Percentiles rank a stretch among this genome's conserved stretches.
Conservation (phyloP, 1,284 basidiomycete genomes). For the Mycena citricolor region DNA sequence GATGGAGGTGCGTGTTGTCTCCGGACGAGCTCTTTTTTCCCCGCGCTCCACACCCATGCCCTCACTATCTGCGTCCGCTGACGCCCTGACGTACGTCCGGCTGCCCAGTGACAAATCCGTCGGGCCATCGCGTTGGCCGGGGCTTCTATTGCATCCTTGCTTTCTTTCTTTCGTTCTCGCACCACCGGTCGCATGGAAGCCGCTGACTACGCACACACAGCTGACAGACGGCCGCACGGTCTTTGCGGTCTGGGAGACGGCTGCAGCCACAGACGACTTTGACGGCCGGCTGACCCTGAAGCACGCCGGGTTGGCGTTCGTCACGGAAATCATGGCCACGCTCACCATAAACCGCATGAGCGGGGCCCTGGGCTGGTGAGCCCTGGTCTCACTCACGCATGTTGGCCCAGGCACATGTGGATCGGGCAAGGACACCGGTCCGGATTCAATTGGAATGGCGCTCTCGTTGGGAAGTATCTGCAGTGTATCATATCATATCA, state of each 20-base stretch:
- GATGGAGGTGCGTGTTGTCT: constrained; percentile 57
- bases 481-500: not conserved
- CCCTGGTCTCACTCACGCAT: constrained; percentile 3
- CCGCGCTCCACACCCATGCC: not conserved
- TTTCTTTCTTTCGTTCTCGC: constrained; percentile 24
- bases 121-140: not conserved
- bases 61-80: too few species aligned
- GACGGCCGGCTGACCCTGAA: constrained; percentile 59
- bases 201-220: constrained; percentile 33
- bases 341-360: constrained; percentile 69
- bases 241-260: constrained; percentile 64
- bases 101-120: not conserved
- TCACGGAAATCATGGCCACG: constrained; percentile 74
- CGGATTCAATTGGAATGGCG: too few species aligned
- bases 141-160: not conserved
- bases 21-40: not conserved
- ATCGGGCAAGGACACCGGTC: too few species aligned
- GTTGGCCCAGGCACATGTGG: not conserved
- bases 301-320: constrained; percentile 51
- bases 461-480: constrained; percentile 4
- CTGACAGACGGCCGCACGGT: constrained; percentile 56
- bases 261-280: constrained; percentile 53
- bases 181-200: constrained; percentile 33
- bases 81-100: not conserved
- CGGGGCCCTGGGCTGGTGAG: constrained; percentile 50